These are phyloP conservation scores for Pseudocercospora pini-densiflorae DNA, from an alignment of 2,329 filamentous ascomycete genomes.

Conservation along the genomic window DNA sequence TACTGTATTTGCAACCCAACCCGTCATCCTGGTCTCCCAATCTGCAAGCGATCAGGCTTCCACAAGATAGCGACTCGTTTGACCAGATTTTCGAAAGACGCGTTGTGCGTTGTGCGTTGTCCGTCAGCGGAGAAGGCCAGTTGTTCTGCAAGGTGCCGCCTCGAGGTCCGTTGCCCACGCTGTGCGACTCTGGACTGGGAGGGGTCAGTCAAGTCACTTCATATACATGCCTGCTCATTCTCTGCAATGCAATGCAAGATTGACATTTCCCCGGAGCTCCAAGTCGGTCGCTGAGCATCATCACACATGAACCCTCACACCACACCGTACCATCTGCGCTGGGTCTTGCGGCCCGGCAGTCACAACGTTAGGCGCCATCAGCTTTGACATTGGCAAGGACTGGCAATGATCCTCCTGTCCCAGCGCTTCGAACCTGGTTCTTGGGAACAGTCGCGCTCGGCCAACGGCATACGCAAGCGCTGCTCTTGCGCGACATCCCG, in stretches of 20 bases:
- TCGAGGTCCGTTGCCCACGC: constrained; percentile 20
- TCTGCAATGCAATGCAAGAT: constrained; percentile 26
- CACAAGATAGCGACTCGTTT: constrained; percentile 30
- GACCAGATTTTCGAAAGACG: constrained; percentile 26
- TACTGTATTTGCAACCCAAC: constrained; percentile 19
- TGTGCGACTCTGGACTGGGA: constrained; percentile 27
- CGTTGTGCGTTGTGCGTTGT: constrained; percentile 31
- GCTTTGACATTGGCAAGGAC: constrained; percentile 15
- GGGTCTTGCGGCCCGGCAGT: constrained; percentile 19
- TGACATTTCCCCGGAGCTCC: constrained; percentile 22
- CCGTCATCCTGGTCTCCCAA: constrained; percentile 8
- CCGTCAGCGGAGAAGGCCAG: constrained; percentile 21
- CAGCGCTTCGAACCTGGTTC: constrained; percentile 28
- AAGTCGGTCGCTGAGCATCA: constrained; percentile 6
- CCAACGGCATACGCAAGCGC: constrained; percentile 12
- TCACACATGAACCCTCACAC: constrained; percentile 15
- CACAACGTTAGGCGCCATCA: constrained; percentile 23
- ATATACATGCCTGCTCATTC: constrained; percentile 22
- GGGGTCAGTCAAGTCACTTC: constrained; percentile 20
- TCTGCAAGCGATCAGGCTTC: constrained; percentile 17
- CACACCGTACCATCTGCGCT: constrained; percentile 16
- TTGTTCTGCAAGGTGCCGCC: constrained; percentile 31
- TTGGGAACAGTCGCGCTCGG: constrained; percentile 19
- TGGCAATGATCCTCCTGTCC: constrained; percentile 5
- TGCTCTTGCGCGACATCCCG: constrained; percentile 17